These are phyloP conservation scores for Peniophora sp. DNA, from an alignment of 1,284 basidiomycete species.

Conservation along the genomic window DNA sequence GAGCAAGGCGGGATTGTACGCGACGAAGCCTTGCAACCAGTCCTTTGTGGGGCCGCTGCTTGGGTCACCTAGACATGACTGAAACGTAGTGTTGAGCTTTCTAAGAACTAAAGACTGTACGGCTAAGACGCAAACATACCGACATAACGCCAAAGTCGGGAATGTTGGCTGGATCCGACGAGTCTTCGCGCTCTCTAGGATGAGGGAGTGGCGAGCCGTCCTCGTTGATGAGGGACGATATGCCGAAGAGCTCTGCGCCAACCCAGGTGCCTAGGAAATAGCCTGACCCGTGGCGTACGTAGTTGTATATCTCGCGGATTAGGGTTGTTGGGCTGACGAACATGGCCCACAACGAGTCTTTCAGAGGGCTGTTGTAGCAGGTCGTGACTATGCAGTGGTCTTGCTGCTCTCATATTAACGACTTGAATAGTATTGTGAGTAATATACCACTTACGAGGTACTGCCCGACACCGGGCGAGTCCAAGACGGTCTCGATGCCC, in stretches of 20 bases:
- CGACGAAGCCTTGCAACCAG: slow-evolving; percentile 7
- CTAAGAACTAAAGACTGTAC: too few relatives aligned
- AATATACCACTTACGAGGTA: slow-evolving; percentile 2
- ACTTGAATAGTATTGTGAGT: background rate
- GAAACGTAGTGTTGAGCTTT: too few relatives aligned
- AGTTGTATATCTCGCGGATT: slow-evolving; percentile 7
- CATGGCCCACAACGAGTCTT: slow-evolving; percentile 5
- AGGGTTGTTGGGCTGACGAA: slow-evolving; percentile 5
- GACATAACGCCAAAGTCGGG: slow-evolving; percentile 11
- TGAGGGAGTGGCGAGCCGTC: slow-evolving; percentile 4
- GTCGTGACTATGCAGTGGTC: slow-evolving; percentile 3
- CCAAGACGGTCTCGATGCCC: slow-evolving; percentile 1
- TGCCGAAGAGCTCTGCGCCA: slow-evolving; percentile 6
- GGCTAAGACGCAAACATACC: slow-evolving; percentile 2
- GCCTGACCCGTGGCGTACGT: slow-evolving; percentile 6
- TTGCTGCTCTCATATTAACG: background rate
- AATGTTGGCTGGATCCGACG: slow-evolving; percentile 5
- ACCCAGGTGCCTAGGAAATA: slow-evolving; percentile 9
- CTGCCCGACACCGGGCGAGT: slow-evolving; percentile 3
- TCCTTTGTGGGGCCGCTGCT: background rate
- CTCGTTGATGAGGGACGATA: slow-evolving; percentile 4
- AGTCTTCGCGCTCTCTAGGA: slow-evolving; percentile 2
- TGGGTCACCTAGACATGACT: too few relatives aligned
- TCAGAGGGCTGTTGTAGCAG: slow-evolving; percentile 1
- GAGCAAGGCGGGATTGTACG: slow-evolving; percentile 2